Evolutionary conservation across 768 basidiomycete species (phyloP), one percentile per base, ranked within the genome.

Genomic region (Megacollybia marginata): DNA sequence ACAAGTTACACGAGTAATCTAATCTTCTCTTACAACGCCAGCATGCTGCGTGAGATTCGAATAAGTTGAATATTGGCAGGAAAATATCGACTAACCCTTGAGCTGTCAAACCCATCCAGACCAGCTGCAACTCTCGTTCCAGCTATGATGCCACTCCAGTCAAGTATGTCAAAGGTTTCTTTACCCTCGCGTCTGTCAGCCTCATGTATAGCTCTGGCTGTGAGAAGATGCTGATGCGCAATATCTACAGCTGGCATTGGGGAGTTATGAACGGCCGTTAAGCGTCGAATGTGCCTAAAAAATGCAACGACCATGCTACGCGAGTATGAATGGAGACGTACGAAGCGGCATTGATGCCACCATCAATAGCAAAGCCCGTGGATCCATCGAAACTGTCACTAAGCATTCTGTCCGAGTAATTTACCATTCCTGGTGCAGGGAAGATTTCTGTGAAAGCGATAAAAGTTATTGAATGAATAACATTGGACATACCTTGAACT

Each of bases 261-360:
- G 10, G 78, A 72, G 55, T 85, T 78, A 51, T 77, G 69, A 50
- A 83, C 78, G 8, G 80, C 73, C 1, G 82, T 79, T 9, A 93
- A 71, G 45, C 74, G 76, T 49, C 85, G 83, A 48, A 92, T 82
- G 61, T 86, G 85, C 23, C 79, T 80, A 52, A 10, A 32, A 19
- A 33, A 31, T 16, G 6, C 15, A 36, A 8, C 18, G 18, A 40
- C 15, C 23, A 36, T 51, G 35, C 10, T 32, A 42, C 18, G 28
- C 13, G 44, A n/a, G 16, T 44, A 23, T 44, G 28, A 16, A 10
- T 18, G 2, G 6, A 32, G 31, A 69, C 76, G 42, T 59, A 83
- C 75, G 76, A 65, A 0, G 88, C 85, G 59, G 93, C 92, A 59
- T 92, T 92, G 59, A 95, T 81, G 15, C 90, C 92, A n/a, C 88